Base-by-base conservation (phyloP, 345 rosid genomes). In the Ceriops decandra region DNA sequence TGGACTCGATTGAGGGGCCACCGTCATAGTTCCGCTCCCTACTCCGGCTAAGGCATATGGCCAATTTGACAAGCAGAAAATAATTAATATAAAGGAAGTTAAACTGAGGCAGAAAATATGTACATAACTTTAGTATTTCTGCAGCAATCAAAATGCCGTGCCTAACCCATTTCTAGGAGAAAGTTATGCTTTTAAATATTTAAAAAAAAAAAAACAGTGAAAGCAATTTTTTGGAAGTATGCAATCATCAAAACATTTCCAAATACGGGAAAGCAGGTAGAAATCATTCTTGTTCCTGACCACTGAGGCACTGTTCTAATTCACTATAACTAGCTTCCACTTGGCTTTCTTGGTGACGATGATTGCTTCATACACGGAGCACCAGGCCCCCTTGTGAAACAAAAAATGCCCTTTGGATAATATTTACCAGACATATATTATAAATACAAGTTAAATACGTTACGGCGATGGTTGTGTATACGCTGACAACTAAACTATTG, bases 221-320 rank as follows among this genome's bases (percentile, higher is more conserved):
- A 68, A 77, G 65, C 69, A 72, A 68, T 16, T 58, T 66, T 72
- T 66, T 81, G 75, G 71, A 75, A 78, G 74, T 19, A 51, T 56
- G 59, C 57, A 61, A 81, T 67, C 63, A 60, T 72, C 5, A 67
- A 71, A 73, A 56, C 60, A 26, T 59, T 35, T 56, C 59, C 28
- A 20, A 69, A 67, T 52, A 38, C 13, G 80, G 70, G 54, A 54
- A 64, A 66, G 63, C 42, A 72, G 36, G 33, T 67, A 35, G 66
- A 3, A 75, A 75, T 71, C 64, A 79, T 75, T 71, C 58, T 30
- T 59, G 60, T 62, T 56, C 63, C 66, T 65, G 27, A 53, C 30
- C 7, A 5, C 8, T 24, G 53, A 52, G 21, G 4, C 64, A 70
- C 81, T 73, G 79, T 82, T 82, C 63, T 63, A 82, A 76, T 47